A percentile compares a stretch with the other conserved stretches of the same genome.
Evolutionary conservation across 441 rosid genomes (phyloP).

Genomic region (Melastoma candidum): DNA sequence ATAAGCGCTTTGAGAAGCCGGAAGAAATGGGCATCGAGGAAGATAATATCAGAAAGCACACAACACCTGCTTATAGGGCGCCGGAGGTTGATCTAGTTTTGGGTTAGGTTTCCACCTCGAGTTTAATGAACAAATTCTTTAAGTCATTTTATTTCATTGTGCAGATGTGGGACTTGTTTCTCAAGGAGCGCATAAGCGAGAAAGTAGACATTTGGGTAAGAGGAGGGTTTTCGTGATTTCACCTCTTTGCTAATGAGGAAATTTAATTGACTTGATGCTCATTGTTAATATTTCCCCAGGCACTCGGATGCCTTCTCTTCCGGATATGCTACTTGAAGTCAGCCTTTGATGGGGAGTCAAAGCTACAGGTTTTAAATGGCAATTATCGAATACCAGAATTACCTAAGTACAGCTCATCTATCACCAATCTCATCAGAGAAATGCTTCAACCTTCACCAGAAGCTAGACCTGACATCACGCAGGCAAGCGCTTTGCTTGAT

Average conservation of each 20-base stretch:
- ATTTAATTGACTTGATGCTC: constrained; percentile 8
- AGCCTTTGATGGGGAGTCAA: constrained; percentile 97
- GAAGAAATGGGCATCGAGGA: constrained; percentile 99
- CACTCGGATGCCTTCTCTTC: constrained; percentile 93
- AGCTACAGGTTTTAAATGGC: constrained; percentile 85
- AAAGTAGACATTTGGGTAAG: constrained; percentile 94
- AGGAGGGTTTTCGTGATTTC: constrained; percentile 5
- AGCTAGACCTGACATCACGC: constrained; percentile 94
- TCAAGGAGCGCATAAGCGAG: constrained; percentile 81
- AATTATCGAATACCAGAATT: constrained; percentile 80
- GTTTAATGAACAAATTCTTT: constrained; percentile 17
- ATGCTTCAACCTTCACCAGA: constrained; percentile 89
- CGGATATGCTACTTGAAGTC: constrained; percentile 85
- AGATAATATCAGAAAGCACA: constrained; percentile 87
- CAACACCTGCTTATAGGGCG: constrained; percentile 93
- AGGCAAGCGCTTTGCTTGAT: constrained; percentile 80
- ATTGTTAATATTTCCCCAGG: constrained; percentile 33
- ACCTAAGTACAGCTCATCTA: constrained; percentile 57
- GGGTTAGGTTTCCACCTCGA: constrained; percentile 18
- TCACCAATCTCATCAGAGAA: constrained; percentile 64
- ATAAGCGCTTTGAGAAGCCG: constrained; percentile 80
- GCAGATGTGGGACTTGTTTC: constrained; percentile 96
- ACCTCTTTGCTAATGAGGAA: constrained; percentile 1
- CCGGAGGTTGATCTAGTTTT: constrained; percentile 65
- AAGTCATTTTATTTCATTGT: constrained; percentile 23